Conservation (phyloP, 352 stramenopile species). For the Thraustochytrium sp. region DNA sequence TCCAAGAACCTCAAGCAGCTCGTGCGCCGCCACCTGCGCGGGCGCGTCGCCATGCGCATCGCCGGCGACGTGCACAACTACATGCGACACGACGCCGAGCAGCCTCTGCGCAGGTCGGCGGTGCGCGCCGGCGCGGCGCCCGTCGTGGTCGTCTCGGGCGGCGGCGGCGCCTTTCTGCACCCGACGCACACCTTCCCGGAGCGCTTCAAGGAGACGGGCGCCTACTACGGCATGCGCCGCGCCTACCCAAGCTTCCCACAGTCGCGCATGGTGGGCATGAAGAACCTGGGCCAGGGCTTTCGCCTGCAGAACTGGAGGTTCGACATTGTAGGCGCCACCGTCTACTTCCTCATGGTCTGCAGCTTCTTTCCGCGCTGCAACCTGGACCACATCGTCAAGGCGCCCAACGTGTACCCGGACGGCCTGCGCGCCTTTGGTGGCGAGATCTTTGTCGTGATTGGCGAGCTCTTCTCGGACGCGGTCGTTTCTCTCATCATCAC, state of each 20-base stretch:
- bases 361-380: conserved; percentile 83
- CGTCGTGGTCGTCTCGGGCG: conserved; percentile 68
- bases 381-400: conserved; percentile 53
- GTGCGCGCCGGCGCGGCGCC: conserved; percentile 7
- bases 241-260: conserved; percentile 65
- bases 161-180: conserved; percentile 74
- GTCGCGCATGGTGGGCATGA: conserved; percentile 29
- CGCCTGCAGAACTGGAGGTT: conserved; percentile 85
- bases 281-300: conserved; percentile 59
- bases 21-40: conserved; percentile 52
- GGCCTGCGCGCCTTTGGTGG: not conserved
- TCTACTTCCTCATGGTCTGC: conserved; percentile 80
- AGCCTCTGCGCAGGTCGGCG: not conserved
- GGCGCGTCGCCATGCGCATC: conserved; percentile 57
- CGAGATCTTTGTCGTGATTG: conserved; percentile 53
- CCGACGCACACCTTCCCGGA: conserved; percentile 68
- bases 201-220: conserved; percentile 61
- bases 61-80: conserved; percentile 89
- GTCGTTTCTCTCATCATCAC: conserved; percentile 52
- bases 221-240: conserved; percentile 64
- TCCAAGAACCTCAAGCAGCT: conserved; percentile 54
- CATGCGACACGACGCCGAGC: conserved; percentile 69
- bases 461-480: conserved; percentile 51
- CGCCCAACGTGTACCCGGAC: conserved; percentile 54
- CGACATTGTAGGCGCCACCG: conserved; percentile 76